Evolutionary conservation across 108 stramenopile species (phyloP), one percentile per base, ranked within the genome.

Genomic region (Ochromonas danica): DNA sequence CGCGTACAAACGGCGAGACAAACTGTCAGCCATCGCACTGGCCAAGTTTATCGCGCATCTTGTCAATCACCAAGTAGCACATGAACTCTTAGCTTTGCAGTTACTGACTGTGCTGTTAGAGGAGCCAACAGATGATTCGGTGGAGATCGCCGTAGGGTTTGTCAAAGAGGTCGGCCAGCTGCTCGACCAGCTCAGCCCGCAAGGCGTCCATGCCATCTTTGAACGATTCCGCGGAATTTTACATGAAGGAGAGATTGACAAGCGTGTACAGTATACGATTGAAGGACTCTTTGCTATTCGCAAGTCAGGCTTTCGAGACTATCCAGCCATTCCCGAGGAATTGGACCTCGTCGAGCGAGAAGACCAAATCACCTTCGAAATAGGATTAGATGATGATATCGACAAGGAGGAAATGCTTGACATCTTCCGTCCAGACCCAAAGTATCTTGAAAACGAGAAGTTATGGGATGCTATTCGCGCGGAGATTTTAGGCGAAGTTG

Each of bases 321-420:
- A 88, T 84, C 92, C 92, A 10, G 89, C 88, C 1, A 86, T 94
- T 10, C 89, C 92, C 0, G 70, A 92, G 28, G 87, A 95, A 71
- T 87, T 99, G 84, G 98, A 99, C 89, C 81, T 99, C 74, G 97
- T 99, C 31, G 98, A 99, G 87, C 80, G 85, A 27, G 94, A 94
- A 31, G 98, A 99, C 84, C 96, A 97, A 87, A 99, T 99, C 80
- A 97, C 94, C 0, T 95, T 96, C 83, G 96, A 97, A 81, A 80
- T 96, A 31, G 84, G 91, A 40, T 87, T 99, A 78, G 95, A 96
- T 85, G 97, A 99, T 77, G 94, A 93, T 61, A 74, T 98, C 71
- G 85, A 89, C 65, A 91, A 87, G 74, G 89, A 96, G 75, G 95
- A 97, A 67, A 75, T 84, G 40, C 85, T 97, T 75, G 93, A 97